phyloP scores from a whole-genome alignment of 2,329 filamentous ascomycete genomes.

The Exophiala viscosa region DNA sequence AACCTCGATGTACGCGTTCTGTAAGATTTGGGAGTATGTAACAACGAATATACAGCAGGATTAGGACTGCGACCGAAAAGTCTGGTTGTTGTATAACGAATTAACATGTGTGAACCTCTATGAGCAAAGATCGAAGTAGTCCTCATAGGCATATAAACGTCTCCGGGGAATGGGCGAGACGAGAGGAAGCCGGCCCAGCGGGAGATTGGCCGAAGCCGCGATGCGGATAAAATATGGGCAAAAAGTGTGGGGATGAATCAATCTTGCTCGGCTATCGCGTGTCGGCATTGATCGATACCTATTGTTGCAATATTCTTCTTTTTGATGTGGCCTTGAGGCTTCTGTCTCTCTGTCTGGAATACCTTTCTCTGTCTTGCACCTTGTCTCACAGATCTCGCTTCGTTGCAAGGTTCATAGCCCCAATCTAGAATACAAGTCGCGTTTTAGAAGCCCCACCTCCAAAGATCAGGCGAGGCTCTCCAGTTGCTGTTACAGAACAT shows the following conservation, averaged over 20 bases:
- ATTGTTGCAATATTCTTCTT: not conserved
- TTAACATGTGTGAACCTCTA: no score
- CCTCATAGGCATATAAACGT: no score
- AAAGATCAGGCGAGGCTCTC: not conserved
- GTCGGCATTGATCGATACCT: not conserved
- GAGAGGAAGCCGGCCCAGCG: not conserved
- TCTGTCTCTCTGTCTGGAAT: not conserved
- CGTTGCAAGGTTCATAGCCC: not conserved
- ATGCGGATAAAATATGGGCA: not conserved
- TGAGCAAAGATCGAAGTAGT: no score
- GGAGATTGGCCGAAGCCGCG: slow-evolving; percentile 2
- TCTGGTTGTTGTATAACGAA: no score
- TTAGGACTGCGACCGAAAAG: no score
- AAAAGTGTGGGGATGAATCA: not conserved
- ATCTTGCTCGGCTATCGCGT: not conserved
- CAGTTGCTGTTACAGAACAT: not conserved
- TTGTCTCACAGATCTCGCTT: no score
- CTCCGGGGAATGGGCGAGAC: not conserved
- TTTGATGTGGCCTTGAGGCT: not conserved
- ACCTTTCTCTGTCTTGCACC: not conserved
- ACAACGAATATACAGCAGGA: no score
- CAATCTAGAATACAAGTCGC: slow-evolving; percentile 1
- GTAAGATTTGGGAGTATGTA: no score
- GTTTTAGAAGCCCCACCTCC: not conserved
- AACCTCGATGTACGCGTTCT: no score